Evolutionary conservation across 2,329 filamentous ascomycete genomes (phyloP), one percentile per base, ranked within the genome.

Genomic region (Xylaria sp.): DNA sequence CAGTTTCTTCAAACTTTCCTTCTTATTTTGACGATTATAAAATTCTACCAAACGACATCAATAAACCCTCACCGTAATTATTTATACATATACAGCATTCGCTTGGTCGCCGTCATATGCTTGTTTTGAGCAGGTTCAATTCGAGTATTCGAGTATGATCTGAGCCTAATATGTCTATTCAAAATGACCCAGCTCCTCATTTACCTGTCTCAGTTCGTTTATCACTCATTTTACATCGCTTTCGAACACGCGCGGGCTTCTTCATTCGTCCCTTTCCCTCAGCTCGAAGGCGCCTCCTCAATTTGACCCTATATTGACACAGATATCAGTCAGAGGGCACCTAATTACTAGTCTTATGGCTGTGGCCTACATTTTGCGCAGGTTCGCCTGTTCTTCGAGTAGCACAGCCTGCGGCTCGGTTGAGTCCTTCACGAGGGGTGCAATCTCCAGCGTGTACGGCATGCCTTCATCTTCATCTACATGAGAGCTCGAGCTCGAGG

Each of bases 241-340:
- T 65, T 9, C 63, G 63, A 28, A 63, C 47, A 17, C 63, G 59
- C 28, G 25, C 35, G 9, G 63, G 43, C n/a, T 54, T 60, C 43
- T 42, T 52, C 33, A 64, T 55, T 47, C 70, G 60, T 7, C 66
- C 64, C 14, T 57, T 60, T 17, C 51, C 58, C 45, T 71, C 66
- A 8, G 58, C 51, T 46, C 51, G 64, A n/a, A 66, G 50, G 8
- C 68, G 68, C 17, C 69, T 61, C n/a, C 58, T 71, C 49, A 70
- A 19, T 42, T 55, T 67, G 23, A 65, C 57, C 17, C 70, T 71
- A 42, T 11, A 47, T 38, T 12, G 12, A 51, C 11, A 33, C 28
- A 11, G 25, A 37, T 50, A 46, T 47, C n/a, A 46, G 58, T 57
- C n/a, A 55, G 38, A n/a, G 19, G 31, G n/a, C 40, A 7, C 8